Conservation (phyloP, 805 yeast species). For the Yamadazyma takamatsuzukensis region DNA sequence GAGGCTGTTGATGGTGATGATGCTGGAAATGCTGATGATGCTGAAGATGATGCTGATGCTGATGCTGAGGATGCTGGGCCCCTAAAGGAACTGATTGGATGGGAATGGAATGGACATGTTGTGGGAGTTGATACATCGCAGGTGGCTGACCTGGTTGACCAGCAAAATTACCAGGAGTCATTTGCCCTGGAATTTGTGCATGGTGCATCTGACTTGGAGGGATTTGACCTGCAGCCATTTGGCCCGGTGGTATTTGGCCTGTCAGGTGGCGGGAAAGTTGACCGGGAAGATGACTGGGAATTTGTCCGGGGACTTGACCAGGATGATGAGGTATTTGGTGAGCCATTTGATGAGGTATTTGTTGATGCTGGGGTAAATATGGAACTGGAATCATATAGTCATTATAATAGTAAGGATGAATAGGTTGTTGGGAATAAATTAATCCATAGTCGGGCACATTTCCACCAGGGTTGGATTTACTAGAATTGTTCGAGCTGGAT, state of each 20-base stretch:
- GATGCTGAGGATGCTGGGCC: conserved; percentile 5
- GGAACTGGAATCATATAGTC: conserved; percentile 11
- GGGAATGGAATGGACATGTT: conserved; percentile 5
- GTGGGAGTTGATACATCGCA: conserved; percentile 3
- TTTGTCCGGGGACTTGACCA: neutral
- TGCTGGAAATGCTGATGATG: conserved; percentile 5
- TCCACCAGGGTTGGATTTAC: conserved; percentile 1
- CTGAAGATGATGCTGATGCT: conserved; percentile 7
- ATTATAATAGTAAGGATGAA: conserved; percentile 8
- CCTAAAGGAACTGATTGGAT: neutral
- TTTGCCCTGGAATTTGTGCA: too few relatives aligned
- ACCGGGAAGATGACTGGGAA: too few relatives aligned
- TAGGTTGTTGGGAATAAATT: conserved; percentile 4
- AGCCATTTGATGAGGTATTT: conserved; percentile 5
- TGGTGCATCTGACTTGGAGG: too few relatives aligned
- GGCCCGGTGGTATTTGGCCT: too few relatives aligned
- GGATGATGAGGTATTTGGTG: conserved; percentile 3
- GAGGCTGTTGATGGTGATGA: conserved; percentile 2
- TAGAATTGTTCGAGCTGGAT: conserved; percentile 33
- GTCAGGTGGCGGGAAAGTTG: too few relatives aligned
- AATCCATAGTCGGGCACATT: neutral
- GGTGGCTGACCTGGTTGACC: conserved; percentile 4
- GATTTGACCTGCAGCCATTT: too few relatives aligned
- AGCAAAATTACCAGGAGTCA: conserved; percentile 15
- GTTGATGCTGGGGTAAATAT: conserved; percentile 3